phyloP scores from a whole-genome alignment of 2,329 filamentous ascomycete species.

The Epichloe sp. region DNA sequence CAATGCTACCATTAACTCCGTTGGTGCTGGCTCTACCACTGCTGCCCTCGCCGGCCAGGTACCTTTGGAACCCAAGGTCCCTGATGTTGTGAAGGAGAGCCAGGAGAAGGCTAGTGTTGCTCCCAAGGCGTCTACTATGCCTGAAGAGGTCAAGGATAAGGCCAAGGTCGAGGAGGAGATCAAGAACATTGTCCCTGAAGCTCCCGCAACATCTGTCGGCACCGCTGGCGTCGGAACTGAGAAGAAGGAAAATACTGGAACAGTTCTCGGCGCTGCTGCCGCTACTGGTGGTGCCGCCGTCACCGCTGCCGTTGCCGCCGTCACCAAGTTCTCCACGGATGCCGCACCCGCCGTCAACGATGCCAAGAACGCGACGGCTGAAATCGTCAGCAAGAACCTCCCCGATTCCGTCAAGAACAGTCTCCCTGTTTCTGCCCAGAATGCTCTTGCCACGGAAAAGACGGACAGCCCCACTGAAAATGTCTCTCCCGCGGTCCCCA shows the following conservation, averaged over 20 bases:
- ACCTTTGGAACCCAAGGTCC: neutral
- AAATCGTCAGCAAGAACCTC: conserved; percentile 33
- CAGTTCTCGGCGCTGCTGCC: conserved; percentile 25
- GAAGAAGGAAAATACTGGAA: conserved; percentile 31
- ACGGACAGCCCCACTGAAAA: conserved; percentile 30
- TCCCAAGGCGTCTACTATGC: conserved; percentile 55
- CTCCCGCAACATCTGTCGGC: conserved; percentile 43
- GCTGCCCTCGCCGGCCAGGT: no score
- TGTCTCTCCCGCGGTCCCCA: conserved; percentile 38
- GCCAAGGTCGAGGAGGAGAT: conserved; percentile 58
- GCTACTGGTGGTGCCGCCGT: conserved; percentile 22
- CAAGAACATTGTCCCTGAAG: conserved; percentile 50
- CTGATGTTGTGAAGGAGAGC: conserved; percentile 51
- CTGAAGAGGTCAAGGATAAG: conserved; percentile 58
- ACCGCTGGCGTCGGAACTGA: conserved; percentile 37
- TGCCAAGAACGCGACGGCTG: conserved; percentile 23
- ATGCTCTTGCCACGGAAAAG: conserved; percentile 29
- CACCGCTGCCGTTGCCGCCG: conserved; percentile 20
- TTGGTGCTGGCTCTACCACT: no score
- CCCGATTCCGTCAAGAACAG: conserved; percentile 40
- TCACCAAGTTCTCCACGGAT: conserved; percentile 22
- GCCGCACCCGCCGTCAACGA: conserved; percentile 18
- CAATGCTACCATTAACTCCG: no score
- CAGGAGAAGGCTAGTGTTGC: conserved; percentile 50
- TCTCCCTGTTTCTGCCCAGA: conserved; percentile 36